Percentiles rank a stretch among this genome's conserved stretches.
These are phyloP conservation scores for Alternaria brassicae DNA, from an alignment of 2,329 filamentous ascomycete genomes.

Conservation along the genomic window DNA sequence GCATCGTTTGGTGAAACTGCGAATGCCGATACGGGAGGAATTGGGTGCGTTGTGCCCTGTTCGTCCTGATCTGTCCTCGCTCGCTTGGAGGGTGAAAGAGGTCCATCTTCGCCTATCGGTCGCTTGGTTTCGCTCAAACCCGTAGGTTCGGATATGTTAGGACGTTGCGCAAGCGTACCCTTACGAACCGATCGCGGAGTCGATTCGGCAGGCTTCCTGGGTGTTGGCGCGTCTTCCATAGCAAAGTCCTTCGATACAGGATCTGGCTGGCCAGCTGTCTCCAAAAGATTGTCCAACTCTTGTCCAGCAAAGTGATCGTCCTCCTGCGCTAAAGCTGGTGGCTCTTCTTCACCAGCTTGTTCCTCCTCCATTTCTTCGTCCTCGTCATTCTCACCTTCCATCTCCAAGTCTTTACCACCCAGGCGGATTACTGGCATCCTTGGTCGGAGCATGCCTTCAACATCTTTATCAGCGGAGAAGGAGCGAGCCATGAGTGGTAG, in stretches of 20 bases:
- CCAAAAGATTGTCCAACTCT: slow-evolving; percentile 35
- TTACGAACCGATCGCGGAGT: background rate
- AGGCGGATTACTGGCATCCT: slow-evolving; percentile 54
- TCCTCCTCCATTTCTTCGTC: slow-evolving; percentile 26
- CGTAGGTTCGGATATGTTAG: background rate
- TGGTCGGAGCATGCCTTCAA: slow-evolving; percentile 73
- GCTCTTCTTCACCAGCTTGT: slow-evolving; percentile 57
- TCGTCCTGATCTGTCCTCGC: slow-evolving; percentile 27
- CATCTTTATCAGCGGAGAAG: slow-evolving; percentile 67
- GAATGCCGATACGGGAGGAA: slow-evolving; percentile 6
- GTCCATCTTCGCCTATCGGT: slow-evolving; percentile 27
- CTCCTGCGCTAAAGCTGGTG: slow-evolving; percentile 1
- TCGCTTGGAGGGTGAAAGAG: slow-evolving; percentile 41
- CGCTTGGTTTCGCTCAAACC: slow-evolving; percentile 30
- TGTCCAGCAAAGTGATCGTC: slow-evolving; percentile 57
- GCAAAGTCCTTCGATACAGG: slow-evolving; percentile 21
- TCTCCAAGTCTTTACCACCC: slow-evolving; percentile 27
- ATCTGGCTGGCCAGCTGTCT: slow-evolving; percentile 24
- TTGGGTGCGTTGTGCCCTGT: slow-evolving; percentile 6
- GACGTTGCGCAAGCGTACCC: background rate
- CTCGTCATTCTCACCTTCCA: slow-evolving; percentile 34
- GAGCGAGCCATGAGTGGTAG: slow-evolving; percentile 77
- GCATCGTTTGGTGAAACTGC: background rate
- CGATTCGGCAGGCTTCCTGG: background rate
- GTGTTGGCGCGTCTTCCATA: slow-evolving; percentile 20